Evolutionary conservation across 169 alveolate species (phyloP), one percentile per base, ranked within the genome.

Genomic region (Amoebophrya sp.): DNA sequence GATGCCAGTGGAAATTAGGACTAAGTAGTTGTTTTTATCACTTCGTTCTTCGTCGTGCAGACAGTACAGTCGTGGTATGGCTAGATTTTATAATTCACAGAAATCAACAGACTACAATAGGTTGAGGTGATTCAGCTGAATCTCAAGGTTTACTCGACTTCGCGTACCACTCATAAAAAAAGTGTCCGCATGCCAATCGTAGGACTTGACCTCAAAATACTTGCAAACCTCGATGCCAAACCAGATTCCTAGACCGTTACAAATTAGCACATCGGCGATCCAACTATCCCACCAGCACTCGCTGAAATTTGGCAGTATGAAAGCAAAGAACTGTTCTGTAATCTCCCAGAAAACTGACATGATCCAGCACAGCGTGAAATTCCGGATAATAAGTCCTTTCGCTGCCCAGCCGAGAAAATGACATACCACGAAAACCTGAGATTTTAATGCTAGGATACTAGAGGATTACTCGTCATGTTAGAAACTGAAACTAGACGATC

Each of bases 241-340:
- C 91, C 41, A 41, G n/a, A 89, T 89, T 40, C 91, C 91, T 12
- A 89, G 29, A 23, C 91, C 91, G 91, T 89, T 89, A 76, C 91
- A 89, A 33, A 89, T 41, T 23, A 89, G 91, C 39, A 89, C 91
- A 38, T 89, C 91, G 77, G 41, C 41, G 36, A 89, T 23, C 91
- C 91, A 89, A 0, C 77, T 40, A 38, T 89, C 91, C 91, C 91
- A 89, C 91, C 91, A 89, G 76, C 91, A 89, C 91, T 89, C 91
- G 77, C 77, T 36, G 33, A 89, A 89, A 38, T 89, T 89, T 24
- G 91, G 91, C n/a, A 89, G 77, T 14, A 54, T 54, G 38, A 36
- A 89, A 2, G 41, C 91, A 40, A 34, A 89, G 76, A 38, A 39
- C 26, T 0, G 65, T 76, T 89, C 91, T 76, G 41, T 54, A 38